Conservation (phyloP, 1,284 basidiomycete species). For the Pyrrhoderma lamaoense region DNA sequence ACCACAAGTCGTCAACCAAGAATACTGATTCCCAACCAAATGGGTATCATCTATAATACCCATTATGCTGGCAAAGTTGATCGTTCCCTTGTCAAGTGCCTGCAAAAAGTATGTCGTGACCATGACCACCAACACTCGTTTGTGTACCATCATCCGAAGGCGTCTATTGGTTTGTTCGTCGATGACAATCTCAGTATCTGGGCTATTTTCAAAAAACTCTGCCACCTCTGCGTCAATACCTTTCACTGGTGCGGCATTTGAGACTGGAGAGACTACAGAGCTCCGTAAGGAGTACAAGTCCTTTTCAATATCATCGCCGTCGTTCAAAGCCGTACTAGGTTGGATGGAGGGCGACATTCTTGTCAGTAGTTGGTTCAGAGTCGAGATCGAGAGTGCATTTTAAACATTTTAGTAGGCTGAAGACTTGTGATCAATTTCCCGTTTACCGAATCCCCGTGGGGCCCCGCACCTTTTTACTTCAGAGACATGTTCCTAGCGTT, state of each 20-base stretch:
- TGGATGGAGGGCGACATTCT: background rate
- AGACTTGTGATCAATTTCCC: no score
- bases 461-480: conserved; percentile 19
- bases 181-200: conserved; percentile 29
- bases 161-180: conserved; percentile 39
- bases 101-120: conserved; percentile 48
- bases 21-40: conserved; percentile 43
- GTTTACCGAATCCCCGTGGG: no score
- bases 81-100: conserved; percentile 45
- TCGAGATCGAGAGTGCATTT: conserved; percentile 2
- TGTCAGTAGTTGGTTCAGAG: background rate
- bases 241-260: conserved; percentile 19
- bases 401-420: no score
- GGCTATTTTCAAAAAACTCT: conserved; percentile 32
- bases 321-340: conserved; percentile 13
- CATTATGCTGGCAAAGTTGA: conserved; percentile 53
- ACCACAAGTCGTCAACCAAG: conserved; percentile 46
- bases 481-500: background rate
- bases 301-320: conserved; percentile 27
- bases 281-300: conserved; percentile 24
- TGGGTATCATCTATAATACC: conserved; percentile 40
- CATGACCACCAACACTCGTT: conserved; percentile 46
- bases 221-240: conserved; percentile 45
- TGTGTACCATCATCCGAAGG: conserved; percentile 43
- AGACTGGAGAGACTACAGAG: conserved; percentile 12